A percentile compares a stretch with the other conserved stretches of the same genome.
phyloP scores from a whole-genome alignment of 805 yeast species.

The Scheffersomyces spartinae region DNA sequence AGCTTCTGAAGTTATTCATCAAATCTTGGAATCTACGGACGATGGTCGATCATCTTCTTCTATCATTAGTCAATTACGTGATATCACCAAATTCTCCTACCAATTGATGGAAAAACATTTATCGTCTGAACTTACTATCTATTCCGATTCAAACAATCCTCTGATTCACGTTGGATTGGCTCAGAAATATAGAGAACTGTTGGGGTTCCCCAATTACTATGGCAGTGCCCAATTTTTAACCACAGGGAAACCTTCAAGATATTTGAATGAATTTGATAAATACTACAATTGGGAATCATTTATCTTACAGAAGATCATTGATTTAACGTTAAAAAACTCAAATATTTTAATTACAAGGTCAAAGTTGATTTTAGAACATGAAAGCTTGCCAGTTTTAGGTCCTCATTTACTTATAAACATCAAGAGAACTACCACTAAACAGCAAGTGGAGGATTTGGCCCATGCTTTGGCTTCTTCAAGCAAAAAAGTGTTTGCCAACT shows the following conservation, averaged over 20 bases:
- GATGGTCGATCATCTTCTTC: too few relatives aligned
- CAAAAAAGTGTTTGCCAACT: conserved; percentile 11
- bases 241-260: conserved; percentile 34
- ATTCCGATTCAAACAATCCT: conserved; percentile 53
- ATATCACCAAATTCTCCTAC: too few relatives aligned
- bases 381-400: conserved; percentile 45
- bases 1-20: conserved; percentile 40
- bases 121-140: too few relatives aligned
- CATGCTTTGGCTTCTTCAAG: conserved; percentile 12
- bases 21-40: too few relatives aligned
- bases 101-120: too few relatives aligned
- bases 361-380: conserved; percentile 58
- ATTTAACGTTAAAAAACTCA: conserved; percentile 37
- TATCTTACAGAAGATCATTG: conserved; percentile 57
- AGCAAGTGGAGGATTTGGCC: conserved; percentile 15
- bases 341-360: conserved; percentile 54
- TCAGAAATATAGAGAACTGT: conserved; percentile 29
- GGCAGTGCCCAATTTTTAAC: conserved; percentile 35
- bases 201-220: conserved; percentile 37
- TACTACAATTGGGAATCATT: conserved; percentile 42
- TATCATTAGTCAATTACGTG: too few relatives aligned
- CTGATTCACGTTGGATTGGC: conserved; percentile 54
- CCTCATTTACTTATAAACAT: conserved; percentile 26
- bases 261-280: conserved; percentile 28
- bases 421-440: conserved; percentile 14